Evolutionary conservation across 176 grass and related monocot genomes (phyloP), one percentile per base, ranked within the genome.

Genomic region (Microstegium vimineum): DNA sequence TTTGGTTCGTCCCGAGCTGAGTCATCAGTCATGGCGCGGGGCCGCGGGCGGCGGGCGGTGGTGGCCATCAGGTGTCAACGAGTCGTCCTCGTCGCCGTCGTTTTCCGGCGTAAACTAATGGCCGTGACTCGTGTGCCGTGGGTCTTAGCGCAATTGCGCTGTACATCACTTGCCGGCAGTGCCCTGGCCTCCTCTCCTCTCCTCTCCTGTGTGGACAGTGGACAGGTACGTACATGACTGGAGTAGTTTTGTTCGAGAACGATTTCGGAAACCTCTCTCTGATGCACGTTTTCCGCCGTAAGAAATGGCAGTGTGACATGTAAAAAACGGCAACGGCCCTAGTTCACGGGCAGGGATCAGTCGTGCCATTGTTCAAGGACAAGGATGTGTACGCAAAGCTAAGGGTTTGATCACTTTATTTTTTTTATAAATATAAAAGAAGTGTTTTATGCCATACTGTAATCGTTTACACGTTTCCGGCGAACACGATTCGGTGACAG

Each of bases 51-150:
- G 8, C 51, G 17, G 12, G 59, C 16, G 22, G 52, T 6, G 17
- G 5, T 18, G 56, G 33, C 26, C 64, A 45, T 57, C 86, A 65
- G 61, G 74, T 52, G 86, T 73, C 86, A 72, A 71, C 36, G 57
- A 73, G 65, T 56, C 33, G 64, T 62, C 47, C 38, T 18, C 35
- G 73, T n/a, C 35, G 51, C 61, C 38, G 41, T 46, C 45, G 74
- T 41, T 76, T 56, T 81, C 61, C 40, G 2, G 22, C 17, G 0
- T 42, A 77, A 62, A 62, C 43, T 31, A 63, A 22, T 26, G 56
- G 60, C 15, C 59, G n/a, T 5, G 56, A 59, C 56, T 59, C 3
- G 9, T 59, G n/a, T 59, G 56, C 56, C 59, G 59, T 31, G 75
- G 25, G 16, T 8, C 56, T 46, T 41, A n/a, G n/a, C n/a, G n/a